Evolutionary conservation across 495 filamentous ascomycete genomes (phyloP), one percentile per base, ranked within the genome.

Genomic region (Penicillium verhagenii): DNA sequence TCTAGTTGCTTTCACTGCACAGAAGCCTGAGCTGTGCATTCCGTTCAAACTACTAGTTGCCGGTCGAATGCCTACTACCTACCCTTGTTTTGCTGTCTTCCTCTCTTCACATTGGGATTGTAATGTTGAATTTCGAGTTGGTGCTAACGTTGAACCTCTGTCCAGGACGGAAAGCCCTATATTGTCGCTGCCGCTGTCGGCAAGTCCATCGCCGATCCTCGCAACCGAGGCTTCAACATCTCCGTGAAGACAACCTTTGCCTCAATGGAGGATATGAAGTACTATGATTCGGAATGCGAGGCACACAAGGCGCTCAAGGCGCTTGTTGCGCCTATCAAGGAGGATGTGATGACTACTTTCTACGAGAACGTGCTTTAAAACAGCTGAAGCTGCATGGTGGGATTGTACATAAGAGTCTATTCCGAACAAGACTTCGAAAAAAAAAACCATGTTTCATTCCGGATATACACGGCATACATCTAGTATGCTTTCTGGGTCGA

Each of bases 81-180:
- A 35, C 33, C 26, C 26, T 6, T 5, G 6, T 16, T n/a, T n/a
- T 13, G 11, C 6, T 35, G 33, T 16, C 14, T 16, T 16, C 5
- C 11, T 35, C 1, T 14, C 8, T 31, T 31, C 4, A 2, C 28
- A 31, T 31, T 31, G 33, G 11, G 4, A 3, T n/a, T 23, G 39
- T n/a, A n/a, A n/a, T n/a, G n/a, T n/a, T n/a, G n/a, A n/a, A n/a
- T n/a, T n/a, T n/a, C n/a, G n/a, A n/a, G n/a, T n/a, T n/a, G 37
- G 10, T 18, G 23, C 42, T 53, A 7, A 52, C 26, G 19, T 11
- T 35, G 9, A 20, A n/a, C 2, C 19, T 16, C 4, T 42, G 33
- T 31, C 0, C 49, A 89, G 85, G 79, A 85, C 61, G 82, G 80
- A 52, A 83, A 87, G 57, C 86, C 84, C 1, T 91, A 89, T 64